Evolutionary conservation across 495 filamentous ascomycete genomes (phyloP).

Genomic region (Aspergillus mulundensis): DNA sequence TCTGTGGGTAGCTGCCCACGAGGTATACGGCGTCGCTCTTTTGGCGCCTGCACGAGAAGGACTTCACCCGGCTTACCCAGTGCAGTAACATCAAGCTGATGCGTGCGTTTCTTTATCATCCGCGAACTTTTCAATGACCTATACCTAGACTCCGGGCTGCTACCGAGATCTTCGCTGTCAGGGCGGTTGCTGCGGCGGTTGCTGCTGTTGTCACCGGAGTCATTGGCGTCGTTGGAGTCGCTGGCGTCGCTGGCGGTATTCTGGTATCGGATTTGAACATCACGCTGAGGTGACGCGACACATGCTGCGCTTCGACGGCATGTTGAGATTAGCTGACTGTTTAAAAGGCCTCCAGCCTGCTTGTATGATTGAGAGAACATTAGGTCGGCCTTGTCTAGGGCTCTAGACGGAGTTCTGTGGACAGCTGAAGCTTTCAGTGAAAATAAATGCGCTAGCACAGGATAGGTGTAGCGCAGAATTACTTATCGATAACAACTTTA

Average conservation of each 20-base stretch:
- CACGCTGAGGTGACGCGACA: conserved; percentile 9
- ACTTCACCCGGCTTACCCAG: conserved; percentile 43
- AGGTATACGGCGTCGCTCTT: conserved; percentile 12
- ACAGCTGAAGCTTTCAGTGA: conserved; percentile 5
- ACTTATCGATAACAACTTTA: conserved; percentile 1
- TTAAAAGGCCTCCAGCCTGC: conserved; percentile 15
- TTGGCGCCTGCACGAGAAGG: conserved; percentile 29
- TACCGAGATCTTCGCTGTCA: background rate
- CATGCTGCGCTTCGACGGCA: conserved; percentile 5
- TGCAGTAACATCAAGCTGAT: conserved; percentile 28
- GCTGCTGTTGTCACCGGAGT: background rate
- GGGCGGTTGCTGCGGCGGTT: background rate
- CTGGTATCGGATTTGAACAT: conserved; percentile 21
- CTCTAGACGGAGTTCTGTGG: background rate
- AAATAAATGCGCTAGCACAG: conserved; percentile 7
- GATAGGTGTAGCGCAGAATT: background rate
- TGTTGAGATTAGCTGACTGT: conserved; percentile 8
- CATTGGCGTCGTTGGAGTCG: background rate
- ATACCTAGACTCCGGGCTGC: no score
- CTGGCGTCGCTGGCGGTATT: conserved; percentile 16
- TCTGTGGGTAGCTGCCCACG: background rate
- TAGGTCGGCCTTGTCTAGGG: background rate
- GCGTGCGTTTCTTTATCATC: background rate
- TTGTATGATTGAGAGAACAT: conserved; percentile 27
- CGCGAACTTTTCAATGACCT: background rate